Conservation (phyloP, 192 early-diverging fungal species). For the Backusella tarrabulga region DNA sequence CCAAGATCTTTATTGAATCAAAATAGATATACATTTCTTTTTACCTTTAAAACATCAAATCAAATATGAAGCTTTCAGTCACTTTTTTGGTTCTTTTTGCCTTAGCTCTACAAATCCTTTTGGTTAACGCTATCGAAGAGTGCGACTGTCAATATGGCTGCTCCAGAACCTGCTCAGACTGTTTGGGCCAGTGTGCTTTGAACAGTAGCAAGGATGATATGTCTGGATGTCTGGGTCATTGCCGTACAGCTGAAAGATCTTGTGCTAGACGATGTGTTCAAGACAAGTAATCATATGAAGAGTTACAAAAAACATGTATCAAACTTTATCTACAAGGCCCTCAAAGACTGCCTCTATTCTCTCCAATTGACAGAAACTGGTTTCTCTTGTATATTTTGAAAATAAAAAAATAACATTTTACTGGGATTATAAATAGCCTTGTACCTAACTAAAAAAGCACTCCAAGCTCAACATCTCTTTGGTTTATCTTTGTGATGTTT, state of each 20-base stretch:
- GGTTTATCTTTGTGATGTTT: no score
- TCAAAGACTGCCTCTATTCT: not conserved
- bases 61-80: not conserved
- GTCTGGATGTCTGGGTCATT: not conserved
- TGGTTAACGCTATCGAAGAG: not conserved
- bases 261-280: not conserved
- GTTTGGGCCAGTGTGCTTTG: not conserved
- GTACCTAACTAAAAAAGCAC: no score
- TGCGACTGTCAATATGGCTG: not conserved
- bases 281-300: not conserved
- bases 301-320: not conserved
- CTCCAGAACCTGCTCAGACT: not conserved
- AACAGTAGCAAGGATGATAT: not conserved
- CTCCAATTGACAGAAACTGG: not conserved
- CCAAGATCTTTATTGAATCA: not conserved
- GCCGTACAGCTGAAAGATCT: not conserved
- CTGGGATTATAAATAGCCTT: no score
- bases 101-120: not conserved
- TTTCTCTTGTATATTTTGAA: not conserved
- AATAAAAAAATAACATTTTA: no score
- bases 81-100: not conserved
- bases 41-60: not conserved
- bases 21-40: not conserved
- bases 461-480: no score
- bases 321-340: not conserved